Conservation (phyloP, 2,329 filamentous ascomycete genomes). For the Fusarium armeniacum region DNA sequence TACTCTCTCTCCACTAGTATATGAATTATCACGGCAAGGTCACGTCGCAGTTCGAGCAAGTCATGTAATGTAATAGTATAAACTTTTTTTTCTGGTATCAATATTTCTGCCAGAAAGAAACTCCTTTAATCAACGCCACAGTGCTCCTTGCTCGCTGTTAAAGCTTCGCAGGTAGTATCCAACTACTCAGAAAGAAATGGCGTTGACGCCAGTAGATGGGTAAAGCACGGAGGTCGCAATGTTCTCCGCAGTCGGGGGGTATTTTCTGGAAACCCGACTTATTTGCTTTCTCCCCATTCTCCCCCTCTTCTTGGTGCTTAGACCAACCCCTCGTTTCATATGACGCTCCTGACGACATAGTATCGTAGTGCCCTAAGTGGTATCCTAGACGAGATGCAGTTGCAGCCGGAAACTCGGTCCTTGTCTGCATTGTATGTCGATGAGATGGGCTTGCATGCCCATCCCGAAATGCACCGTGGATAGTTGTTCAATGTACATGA, state of each 20-base stretch:
- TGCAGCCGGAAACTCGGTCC: slow-evolving; percentile 10
- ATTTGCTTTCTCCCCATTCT: slow-evolving; percentile 23
- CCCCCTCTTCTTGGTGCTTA: slow-evolving; percentile 26
- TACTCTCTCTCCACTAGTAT: not conserved
- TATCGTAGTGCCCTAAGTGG: slow-evolving; percentile 36
- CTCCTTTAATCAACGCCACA: slow-evolving; percentile 42
- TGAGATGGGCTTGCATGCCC: slow-evolving; percentile 27
- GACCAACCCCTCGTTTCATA: slow-evolving; percentile 22
- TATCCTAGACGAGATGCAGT: slow-evolving; percentile 25
- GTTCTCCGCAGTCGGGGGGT: slow-evolving; percentile 40
- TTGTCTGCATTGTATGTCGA: slow-evolving; percentile 11
- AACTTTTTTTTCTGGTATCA: slow-evolving; percentile 38
- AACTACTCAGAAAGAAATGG: slow-evolving; percentile 43
- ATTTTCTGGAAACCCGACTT: slow-evolving; percentile 34
- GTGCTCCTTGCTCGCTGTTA: slow-evolving; percentile 47
- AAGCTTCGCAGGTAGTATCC: slow-evolving; percentile 39
- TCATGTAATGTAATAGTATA: slow-evolving; percentile 19
- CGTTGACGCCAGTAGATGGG: slow-evolving; percentile 40
- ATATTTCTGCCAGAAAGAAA: slow-evolving; percentile 38
- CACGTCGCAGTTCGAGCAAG: not conserved
- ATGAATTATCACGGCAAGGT: not conserved
- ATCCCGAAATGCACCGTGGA: slow-evolving; percentile 29
- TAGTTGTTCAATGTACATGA: slow-evolving; percentile 23
- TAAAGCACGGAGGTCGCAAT: slow-evolving; percentile 37
- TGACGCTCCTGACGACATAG: slow-evolving; percentile 34